These are phyloP conservation scores for Comarum palustre DNA, from an alignment of 306 rosid species.

Conservation along the genomic window DNA sequence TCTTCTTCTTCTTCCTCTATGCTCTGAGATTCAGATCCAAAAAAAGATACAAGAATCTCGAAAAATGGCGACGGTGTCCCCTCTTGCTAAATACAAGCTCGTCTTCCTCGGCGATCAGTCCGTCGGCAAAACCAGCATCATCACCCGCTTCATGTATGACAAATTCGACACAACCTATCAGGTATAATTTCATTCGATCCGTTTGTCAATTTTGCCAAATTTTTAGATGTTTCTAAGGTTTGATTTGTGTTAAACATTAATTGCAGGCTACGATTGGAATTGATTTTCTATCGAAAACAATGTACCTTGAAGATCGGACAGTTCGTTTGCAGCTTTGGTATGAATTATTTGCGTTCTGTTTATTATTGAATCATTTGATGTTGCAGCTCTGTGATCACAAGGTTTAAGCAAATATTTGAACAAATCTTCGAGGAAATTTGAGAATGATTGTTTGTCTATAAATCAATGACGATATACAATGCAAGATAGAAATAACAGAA, in stretches of 20 bases:
- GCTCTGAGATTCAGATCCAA: conserved; percentile 47
- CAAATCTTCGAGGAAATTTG: not conserved
- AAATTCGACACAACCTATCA: conserved; percentile 90
- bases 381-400: not conserved
- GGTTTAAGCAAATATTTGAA: too few species aligned
- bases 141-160: conserved; percentile 97
- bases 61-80: conserved; percentile 85
- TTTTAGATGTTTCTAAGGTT: not conserved
- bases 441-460: not conserved
- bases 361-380: not conserved
- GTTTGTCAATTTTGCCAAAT: not conserved
- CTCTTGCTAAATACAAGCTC: conserved; percentile 89
- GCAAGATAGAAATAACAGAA: not conserved
- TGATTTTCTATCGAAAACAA: conserved; percentile 92
- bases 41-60: not conserved
- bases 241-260: not conserved
- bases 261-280: conserved; percentile 96
- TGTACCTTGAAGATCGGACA: conserved; percentile 99
- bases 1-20: conserved; percentile 18
- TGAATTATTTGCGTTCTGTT: conserved; percentile 13
- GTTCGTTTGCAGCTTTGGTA: conserved; percentile 99
- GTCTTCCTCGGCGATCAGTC: conserved; percentile 93
- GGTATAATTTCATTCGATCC: conserved; percentile 32
- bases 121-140: conserved; percentile 89
- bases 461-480: not conserved